A percentile compares a stretch with the other conserved stretches of the same genome.
These are phyloP conservation scores for Miscanthus sacchariflorus DNA, from an alignment of 202 grass and related monocot species.

Conservation along the genomic window DNA sequence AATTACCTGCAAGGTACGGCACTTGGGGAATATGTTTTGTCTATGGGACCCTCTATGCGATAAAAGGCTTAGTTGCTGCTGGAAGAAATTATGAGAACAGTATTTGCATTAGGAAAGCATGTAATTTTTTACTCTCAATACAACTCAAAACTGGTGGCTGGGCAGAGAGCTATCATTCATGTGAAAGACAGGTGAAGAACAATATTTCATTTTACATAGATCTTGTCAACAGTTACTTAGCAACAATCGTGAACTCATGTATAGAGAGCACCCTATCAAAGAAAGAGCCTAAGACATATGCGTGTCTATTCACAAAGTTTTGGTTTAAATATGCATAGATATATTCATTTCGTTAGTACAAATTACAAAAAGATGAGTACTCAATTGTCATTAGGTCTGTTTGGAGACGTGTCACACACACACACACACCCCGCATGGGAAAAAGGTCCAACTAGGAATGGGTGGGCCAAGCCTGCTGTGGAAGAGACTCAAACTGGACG, in stretches of 20 bases:
- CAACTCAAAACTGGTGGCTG: slow-evolving; percentile 48
- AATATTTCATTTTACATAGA: not conserved
- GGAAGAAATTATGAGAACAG: slow-evolving; percentile 45
- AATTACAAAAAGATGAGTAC: too few relatives aligned
- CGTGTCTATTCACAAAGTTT: too few relatives aligned
- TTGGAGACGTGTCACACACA: too few relatives aligned
- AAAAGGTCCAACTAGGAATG: too few relatives aligned
- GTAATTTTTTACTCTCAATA: slow-evolving; percentile 47
- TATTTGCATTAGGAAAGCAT: slow-evolving; percentile 46
- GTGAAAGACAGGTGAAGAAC: slow-evolving; percentile 25
- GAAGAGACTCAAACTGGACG: too few relatives aligned
- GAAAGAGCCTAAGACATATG: too few relatives aligned
- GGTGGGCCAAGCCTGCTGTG: too few relatives aligned
- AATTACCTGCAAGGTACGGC: slow-evolving; percentile 43
- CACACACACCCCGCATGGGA: too few relatives aligned
- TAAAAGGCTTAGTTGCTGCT: slow-evolving; percentile 45
- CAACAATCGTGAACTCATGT: not conserved
- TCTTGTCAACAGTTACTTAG: not conserved
- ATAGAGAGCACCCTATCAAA: too few relatives aligned
- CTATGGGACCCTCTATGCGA: slow-evolving; percentile 38
- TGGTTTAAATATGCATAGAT: too few relatives aligned
- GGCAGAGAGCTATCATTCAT: slow-evolving; percentile 48
- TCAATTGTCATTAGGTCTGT: too few relatives aligned
- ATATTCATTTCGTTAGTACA: too few relatives aligned
- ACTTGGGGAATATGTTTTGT: slow-evolving; percentile 54